A percentile compares a stretch with the other conserved stretches of the same genome.
phyloP scores from a whole-genome alignment of 345 rosid species.

The Melaleuca quinquenervia region DNA sequence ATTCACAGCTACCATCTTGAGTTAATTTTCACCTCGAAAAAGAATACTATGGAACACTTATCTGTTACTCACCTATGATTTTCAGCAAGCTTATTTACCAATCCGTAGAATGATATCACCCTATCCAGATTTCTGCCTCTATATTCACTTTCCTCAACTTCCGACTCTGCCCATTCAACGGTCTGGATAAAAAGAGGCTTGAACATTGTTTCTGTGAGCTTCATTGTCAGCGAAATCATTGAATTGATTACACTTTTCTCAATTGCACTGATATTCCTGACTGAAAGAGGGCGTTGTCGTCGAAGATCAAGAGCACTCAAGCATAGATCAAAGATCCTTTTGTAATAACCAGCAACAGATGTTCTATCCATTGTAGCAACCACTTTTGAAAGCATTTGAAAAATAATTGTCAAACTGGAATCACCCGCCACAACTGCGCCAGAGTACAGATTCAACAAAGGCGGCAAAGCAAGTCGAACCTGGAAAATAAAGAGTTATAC shows the following conservation, averaged over 20 bases:
- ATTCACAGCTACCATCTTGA: neutral
- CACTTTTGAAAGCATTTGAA: conserved; percentile 61
- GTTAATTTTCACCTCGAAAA: neutral
- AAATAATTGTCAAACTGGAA: conserved; percentile 56
- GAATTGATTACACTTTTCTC: conserved; percentile 64
- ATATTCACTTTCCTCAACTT: conserved; percentile 28
- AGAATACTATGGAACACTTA: neutral
- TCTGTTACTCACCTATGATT: conserved; percentile 54
- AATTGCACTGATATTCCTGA: conserved; percentile 47
- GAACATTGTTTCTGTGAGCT: conserved; percentile 89
- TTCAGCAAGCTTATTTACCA: conserved; percentile 72
- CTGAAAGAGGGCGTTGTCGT: conserved; percentile 41
- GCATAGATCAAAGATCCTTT: conserved; percentile 69
- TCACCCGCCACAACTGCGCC: conserved; percentile 64
- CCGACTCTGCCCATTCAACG: conserved; percentile 80
- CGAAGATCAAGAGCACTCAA: conserved; percentile 83
- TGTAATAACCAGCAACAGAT: conserved; percentile 46
- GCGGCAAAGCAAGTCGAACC: conserved; percentile 83
- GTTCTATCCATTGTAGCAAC: conserved; percentile 67
- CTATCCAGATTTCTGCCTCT: conserved; percentile 39
- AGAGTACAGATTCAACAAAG: conserved; percentile 54
- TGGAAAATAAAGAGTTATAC: conserved; percentile 9
- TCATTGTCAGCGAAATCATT: conserved; percentile 63
- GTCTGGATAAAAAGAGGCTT: conserved; percentile 75
- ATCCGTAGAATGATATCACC: conserved; percentile 64